Percentiles rank a stretch among this genome's conserved stretches.
phyloP scores from a whole-genome alignment of 23 red algal species.

The Cyanidium caldarium region DNA sequence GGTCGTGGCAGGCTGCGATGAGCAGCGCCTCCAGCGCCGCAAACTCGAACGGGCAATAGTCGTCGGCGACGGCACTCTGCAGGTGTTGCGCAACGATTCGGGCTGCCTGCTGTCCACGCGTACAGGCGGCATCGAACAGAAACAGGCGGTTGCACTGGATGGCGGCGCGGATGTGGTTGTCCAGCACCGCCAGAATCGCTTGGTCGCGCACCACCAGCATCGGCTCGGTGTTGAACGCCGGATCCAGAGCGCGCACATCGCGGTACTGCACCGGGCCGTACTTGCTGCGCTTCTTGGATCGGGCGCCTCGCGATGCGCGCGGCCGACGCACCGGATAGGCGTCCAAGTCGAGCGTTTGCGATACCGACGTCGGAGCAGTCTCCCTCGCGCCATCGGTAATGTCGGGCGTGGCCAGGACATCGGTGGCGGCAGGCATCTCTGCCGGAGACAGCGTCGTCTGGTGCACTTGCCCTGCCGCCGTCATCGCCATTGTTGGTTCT shows the following conservation, averaged over 20 bases:
- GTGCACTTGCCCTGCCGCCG: background rate
- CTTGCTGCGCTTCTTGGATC: slow-evolving; percentile 2
- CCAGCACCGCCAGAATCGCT: background rate
- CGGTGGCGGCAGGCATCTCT: background rate
- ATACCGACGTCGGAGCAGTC: background rate
- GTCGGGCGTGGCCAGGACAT: background rate
- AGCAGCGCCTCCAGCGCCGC: slow-evolving; percentile 73
- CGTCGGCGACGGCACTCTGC: slow-evolving; percentile 10
- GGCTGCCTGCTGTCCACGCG: background rate
- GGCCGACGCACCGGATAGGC: background rate
- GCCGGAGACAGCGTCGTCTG: background rate
- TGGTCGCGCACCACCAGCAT: background rate
- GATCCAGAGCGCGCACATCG: background rate
- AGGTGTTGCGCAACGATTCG: background rate
- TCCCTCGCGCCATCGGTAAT: no score
- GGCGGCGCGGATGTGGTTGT: background rate
- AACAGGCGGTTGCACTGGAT: slow-evolving; percentile 5
- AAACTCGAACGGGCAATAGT: slow-evolving; percentile 66
- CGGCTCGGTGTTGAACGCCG: background rate
- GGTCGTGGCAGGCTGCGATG: slow-evolving; percentile 28
- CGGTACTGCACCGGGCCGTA: background rate
- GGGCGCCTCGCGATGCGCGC: background rate
- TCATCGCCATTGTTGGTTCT: background rate
- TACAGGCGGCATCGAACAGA: background rate
- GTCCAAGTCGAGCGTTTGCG: background rate